Percentiles rank a stretch among this genome's conserved stretches.
Evolutionary conservation across 257 asterid genomes (phyloP).

Genomic region (Salvia splendens): DNA sequence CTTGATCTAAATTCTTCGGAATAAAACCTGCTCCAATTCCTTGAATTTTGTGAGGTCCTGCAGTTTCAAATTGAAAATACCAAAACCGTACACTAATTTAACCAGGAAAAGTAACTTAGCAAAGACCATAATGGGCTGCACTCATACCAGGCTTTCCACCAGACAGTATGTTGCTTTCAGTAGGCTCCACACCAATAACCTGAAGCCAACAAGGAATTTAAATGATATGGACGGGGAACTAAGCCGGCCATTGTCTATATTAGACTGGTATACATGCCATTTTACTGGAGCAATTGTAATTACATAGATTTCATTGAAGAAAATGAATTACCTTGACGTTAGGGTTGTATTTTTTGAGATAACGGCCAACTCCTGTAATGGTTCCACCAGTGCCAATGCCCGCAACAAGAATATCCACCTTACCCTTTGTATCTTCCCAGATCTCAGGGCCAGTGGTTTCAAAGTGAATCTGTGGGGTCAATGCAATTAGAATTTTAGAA

Average conservation of each 20-base stretch:
- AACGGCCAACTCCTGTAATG: slow-evolving; percentile 86
- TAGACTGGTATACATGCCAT: neutral
- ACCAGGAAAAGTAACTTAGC: slow-evolving; percentile 35
- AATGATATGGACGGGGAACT: slow-evolving; percentile 23
- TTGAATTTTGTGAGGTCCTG: slow-evolving; percentile 99
- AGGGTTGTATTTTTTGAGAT: slow-evolving; percentile 74
- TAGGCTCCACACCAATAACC: slow-evolving; percentile 96
- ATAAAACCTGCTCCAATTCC: slow-evolving; percentile 99
- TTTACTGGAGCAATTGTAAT: slow-evolving; percentile 11
- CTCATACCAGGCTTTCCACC: slow-evolving; percentile 99
- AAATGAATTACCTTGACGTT: slow-evolving; percentile 59
- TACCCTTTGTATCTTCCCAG: slow-evolving; percentile 98
- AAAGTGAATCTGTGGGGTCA: slow-evolving; percentile 68
- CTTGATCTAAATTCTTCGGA: slow-evolving; percentile 90
- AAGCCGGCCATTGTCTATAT: slow-evolving; percentile 1
- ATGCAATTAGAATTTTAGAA: slow-evolving; percentile 11
- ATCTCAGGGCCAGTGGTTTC: slow-evolving; percentile 99
- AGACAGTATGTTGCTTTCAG: slow-evolving; percentile 86
- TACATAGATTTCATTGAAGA: neutral
- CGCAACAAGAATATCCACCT: slow-evolving; percentile 93
- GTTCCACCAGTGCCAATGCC: slow-evolving; percentile 99
- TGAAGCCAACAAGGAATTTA: slow-evolving; percentile 32
- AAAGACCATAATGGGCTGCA: slow-evolving; percentile 33
- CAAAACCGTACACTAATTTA: slow-evolving; percentile 52
- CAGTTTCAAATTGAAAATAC: slow-evolving; percentile 71